Evolutionary conservation across 306 rosid genomes (phyloP).

Genomic region (Lathyrus tuberosus): DNA sequence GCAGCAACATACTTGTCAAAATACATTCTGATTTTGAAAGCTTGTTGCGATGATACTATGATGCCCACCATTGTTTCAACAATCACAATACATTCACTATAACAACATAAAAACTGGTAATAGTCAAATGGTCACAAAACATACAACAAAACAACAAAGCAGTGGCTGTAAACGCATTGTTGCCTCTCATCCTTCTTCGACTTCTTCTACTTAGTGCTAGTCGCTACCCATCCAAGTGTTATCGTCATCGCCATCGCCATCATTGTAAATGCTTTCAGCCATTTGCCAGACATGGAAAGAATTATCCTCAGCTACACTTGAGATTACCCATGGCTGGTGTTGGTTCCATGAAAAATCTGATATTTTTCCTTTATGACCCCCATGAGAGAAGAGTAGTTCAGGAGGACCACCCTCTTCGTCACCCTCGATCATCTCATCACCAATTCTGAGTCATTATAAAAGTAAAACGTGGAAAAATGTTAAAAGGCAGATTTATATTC

Average conservation of each 20-base stretch:
- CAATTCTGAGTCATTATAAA: conserved; percentile 57
- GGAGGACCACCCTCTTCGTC: conserved; percentile 91
- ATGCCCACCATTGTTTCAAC: conserved; percentile 13
- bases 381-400: conserved; percentile 85
- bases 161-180: not conserved
- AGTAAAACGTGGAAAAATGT: not conserved
- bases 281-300: conserved; percentile 91
- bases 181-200: not conserved
- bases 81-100: not conserved
- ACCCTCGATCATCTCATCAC: conserved; percentile 85
- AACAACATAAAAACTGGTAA: not conserved
- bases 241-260: conserved; percentile 50
- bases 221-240: conserved; percentile 34
- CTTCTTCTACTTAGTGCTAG: conserved; percentile 14
- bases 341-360: conserved; percentile 93
- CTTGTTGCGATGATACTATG: not conserved
- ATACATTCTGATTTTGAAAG: conserved; percentile 9
- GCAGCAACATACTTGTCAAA: not conserved
- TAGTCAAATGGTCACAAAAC: not conserved
- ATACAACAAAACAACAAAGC: conserved; percentile 25
- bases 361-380: conserved; percentile 89
- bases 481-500: not conserved
- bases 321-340: conserved; percentile 75
- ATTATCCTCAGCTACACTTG: conserved; percentile 92
- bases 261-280: conserved; percentile 69